Percentiles rank a stretch among this genome's conserved stretches.
These are phyloP conservation scores for Heritiera fomes DNA, from an alignment of 345 rosid genomes.

Conservation along the genomic window DNA sequence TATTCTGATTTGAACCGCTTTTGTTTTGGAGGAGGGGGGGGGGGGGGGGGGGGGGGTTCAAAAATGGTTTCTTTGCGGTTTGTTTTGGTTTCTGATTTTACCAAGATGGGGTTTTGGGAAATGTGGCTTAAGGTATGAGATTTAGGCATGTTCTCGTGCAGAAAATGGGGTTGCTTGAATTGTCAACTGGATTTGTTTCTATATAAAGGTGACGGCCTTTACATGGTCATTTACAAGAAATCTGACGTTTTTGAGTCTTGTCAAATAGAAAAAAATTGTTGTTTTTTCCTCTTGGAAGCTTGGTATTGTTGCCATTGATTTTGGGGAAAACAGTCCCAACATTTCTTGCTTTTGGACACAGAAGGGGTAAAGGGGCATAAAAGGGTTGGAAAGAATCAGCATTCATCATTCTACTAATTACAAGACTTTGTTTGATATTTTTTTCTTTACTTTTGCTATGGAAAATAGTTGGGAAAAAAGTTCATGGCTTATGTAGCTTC, in stretches of 20 bases:
- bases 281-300: background rate
- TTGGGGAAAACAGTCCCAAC: slow-evolving; percentile 14
- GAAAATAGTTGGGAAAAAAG: background rate
- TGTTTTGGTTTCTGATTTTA: slow-evolving; percentile 19
- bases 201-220: slow-evolving; percentile 24
- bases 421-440: slow-evolving; percentile 6
- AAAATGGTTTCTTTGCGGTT: slow-evolving; percentile 15
- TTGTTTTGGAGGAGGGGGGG: background rate
- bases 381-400: slow-evolving; percentile 10
- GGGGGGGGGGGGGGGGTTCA: background rate
- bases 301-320: slow-evolving; percentile 4
- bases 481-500: slow-evolving; percentile 6
- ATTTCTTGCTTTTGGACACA: background rate
- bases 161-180: slow-evolving; percentile 12
- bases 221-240: slow-evolving; percentile 17
- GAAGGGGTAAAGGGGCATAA: background rate
- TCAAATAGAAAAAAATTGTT: background rate
- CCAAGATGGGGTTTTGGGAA: slow-evolving; percentile 24
- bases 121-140: slow-evolving; percentile 10
- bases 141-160: slow-evolving; percentile 15
- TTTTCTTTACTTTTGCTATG: background rate
- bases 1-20: background rate
- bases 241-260: slow-evolving; percentile 25
- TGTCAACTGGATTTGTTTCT: slow-evolving; percentile 7
- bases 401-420: background rate